phyloP scores from a whole-genome alignment of 768 basidiomycete genomes.

The Mycena latifolia region DNA sequence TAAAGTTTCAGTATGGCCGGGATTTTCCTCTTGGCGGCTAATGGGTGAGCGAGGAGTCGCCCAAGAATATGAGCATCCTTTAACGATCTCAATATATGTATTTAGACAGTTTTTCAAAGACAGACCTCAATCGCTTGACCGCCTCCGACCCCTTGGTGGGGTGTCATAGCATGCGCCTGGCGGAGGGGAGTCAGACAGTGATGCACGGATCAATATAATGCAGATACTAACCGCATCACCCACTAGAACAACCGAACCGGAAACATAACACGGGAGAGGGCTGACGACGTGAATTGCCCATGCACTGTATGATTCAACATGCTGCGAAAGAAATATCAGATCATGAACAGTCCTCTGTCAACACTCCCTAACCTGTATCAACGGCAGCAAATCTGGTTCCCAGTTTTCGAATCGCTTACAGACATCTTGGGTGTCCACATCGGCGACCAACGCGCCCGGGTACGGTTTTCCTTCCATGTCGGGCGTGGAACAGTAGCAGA shows the following conservation, averaged over 20 bases:
- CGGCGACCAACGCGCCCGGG: slow-evolving; percentile 35
- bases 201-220: neutral
- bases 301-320: slow-evolving; percentile 40
- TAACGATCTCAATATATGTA: too few relatives aligned
- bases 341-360: neutral
- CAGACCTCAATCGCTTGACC: slow-evolving; percentile 21
- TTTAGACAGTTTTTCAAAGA: too few relatives aligned
- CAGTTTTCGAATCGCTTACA: slow-evolving; percentile 33
- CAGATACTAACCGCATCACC: slow-evolving; percentile 18
- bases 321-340: slow-evolving; percentile 33
- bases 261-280: slow-evolving; percentile 43
- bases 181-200: neutral
- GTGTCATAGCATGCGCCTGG: slow-evolving; percentile 26
- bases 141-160: slow-evolving; percentile 23
- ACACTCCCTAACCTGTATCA: slow-evolving; percentile 32
- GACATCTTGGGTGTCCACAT: slow-evolving; percentile 36
- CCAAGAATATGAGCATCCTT: slow-evolving; percentile 22
- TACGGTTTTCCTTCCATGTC: slow-evolving; percentile 37
- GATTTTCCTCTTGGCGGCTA: neutral
- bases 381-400: slow-evolving; percentile 39
- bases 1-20: slow-evolving; percentile 14
- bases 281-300: slow-evolving; percentile 57
- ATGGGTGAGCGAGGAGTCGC: slow-evolving; percentile 20
- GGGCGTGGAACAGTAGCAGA: slow-evolving; percentile 38
- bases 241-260: slow-evolving; percentile 4